Evolutionary conservation across 805 yeast genomes (phyloP).

Genomic region (Suhomyces vadensis): DNA sequence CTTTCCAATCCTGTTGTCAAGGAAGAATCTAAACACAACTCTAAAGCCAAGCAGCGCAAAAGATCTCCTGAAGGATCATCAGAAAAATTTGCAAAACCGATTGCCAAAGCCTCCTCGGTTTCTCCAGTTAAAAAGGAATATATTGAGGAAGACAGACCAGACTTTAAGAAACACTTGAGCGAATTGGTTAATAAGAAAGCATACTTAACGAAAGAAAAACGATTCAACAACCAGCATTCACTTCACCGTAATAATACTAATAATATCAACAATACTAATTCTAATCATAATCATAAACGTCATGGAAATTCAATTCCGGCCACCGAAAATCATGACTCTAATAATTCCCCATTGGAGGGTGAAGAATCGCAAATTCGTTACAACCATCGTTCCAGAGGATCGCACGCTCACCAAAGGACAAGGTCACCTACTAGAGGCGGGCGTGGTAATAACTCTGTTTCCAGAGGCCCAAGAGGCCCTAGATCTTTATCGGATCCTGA

Average conservation of each 20-base stretch:
- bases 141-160: conserved; percentile 28
- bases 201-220: conserved; percentile 16
- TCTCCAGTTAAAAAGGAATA: not conserved
- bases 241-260: not conserved
- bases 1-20: no score
- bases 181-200: conserved; percentile 26
- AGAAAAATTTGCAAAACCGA: not conserved
- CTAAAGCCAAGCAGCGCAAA: not conserved
- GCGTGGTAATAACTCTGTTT: not conserved
- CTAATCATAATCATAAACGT: not conserved
- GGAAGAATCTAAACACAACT: not conserved
- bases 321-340: not conserved
- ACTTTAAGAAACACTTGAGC: conserved; percentile 33
- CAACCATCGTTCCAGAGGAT: conserved; percentile 2
- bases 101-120: not conserved
- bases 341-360: not conserved
- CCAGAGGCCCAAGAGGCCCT: not conserved
- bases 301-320: not conserved
- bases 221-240: not conserved
- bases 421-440: conserved; percentile 1
- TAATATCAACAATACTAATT: no score
- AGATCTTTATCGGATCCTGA: not conserved
- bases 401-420: not conserved
- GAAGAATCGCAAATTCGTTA: not conserved
- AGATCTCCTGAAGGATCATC: not conserved